Conservation (phyloP, 768 basidiomycete genomes). For the Mrakia gelida region DNA sequence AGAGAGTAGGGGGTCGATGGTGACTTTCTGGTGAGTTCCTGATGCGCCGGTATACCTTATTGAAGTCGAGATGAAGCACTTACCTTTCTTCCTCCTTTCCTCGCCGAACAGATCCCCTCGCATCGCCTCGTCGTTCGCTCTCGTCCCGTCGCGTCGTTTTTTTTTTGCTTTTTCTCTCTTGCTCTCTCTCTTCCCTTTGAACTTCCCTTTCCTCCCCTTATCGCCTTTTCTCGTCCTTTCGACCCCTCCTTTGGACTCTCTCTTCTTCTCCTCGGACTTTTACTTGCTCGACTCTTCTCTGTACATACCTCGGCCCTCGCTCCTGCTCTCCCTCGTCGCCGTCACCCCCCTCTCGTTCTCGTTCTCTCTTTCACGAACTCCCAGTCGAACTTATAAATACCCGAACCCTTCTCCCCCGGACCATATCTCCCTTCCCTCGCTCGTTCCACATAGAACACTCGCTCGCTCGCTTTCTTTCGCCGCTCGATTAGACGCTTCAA, state of each 20-base stretch:
- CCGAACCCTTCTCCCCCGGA: no score
- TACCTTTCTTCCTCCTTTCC: no score
- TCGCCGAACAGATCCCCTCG: neutral
- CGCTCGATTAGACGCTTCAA: no score
- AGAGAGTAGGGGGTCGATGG: neutral
- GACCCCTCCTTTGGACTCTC: neutral
- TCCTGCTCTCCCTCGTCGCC: neutral
- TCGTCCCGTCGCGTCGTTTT: neutral
- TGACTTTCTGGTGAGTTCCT: neutral
- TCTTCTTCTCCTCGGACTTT: neutral
- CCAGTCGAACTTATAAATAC: neutral
- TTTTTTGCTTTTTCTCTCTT: no score
- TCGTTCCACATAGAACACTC: no score
- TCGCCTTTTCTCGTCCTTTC: no score
- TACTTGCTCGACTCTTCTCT: neutral
- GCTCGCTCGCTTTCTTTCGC: no score
- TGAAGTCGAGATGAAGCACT: no score
- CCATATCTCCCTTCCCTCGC: no score
- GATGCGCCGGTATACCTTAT: no score
- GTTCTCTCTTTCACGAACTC: neutral
- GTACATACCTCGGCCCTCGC: no score
- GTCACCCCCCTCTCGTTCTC: neutral
- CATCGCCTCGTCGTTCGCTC: no score
- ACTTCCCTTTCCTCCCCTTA: neutral
- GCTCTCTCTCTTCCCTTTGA: neutral